Evolutionary conservation across 2,329 filamentous ascomycete species (phyloP), one percentile per base, ranked within the genome.

Genomic region (Diaporthe velutina): DNA sequence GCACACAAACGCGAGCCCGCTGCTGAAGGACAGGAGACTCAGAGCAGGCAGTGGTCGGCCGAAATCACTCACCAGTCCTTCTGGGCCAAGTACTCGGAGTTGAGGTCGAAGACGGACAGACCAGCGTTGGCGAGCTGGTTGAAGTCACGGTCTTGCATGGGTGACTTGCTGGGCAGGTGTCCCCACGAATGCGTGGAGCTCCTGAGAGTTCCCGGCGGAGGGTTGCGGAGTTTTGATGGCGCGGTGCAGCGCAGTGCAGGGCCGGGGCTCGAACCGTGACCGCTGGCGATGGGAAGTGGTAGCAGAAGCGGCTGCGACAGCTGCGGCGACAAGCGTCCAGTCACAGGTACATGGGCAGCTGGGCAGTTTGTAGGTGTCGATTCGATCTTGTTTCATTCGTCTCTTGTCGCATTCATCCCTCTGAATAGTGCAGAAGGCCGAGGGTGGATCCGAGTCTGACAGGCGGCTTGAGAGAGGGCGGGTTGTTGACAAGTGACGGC

Each of bases 81-180:
- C n/a, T 13, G 13, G 25, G 15, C 35, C 15, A 72, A 8, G 33
- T 72, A 72, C 45, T 72, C 70, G 48, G 70, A 50, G 48, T 72
- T 72, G 58, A 72, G 70, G 45, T 72, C 70, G 48, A 66, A 72
- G 48, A 72, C 70, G 48, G 57, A 72, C 42, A 72, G 45, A 13
- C 70, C 70, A 33, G 70, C 70, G 22, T 72, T 72, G 58, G 70
- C 50, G 8, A 72, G 70, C 70, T 64, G 70, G 28, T 72, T 58
- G 22, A 72, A 50, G 48, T 64, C 70, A n/a, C 5, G 70, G 57
- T 45, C 40, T 22, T 25, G 48, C 70, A 72, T 72, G 38, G 70
- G 70, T 38, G 57, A 52, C 9, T 40, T 28, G 48, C 48, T 54
- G 64, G 15, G 33, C 48, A 40, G 64, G 64, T 7, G 33, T 54